A percentile compares a stretch with the other conserved stretches of the same genome.
These are phyloP conservation scores for Pezicula radicicola DNA, from an alignment of 2,329 filamentous ascomycete genomes.

Conservation along the genomic window DNA sequence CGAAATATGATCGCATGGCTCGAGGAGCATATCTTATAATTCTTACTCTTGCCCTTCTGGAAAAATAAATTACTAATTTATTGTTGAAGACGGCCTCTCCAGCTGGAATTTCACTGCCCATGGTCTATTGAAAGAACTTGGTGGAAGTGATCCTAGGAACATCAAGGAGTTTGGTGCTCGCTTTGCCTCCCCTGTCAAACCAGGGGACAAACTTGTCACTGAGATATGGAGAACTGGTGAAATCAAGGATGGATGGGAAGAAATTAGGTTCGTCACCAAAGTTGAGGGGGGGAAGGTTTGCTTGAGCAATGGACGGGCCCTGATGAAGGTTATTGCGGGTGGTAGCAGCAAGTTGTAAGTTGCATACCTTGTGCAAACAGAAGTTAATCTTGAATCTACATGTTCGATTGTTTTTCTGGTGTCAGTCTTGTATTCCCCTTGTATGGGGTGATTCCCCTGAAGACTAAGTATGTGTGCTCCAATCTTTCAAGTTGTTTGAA, in stretches of 20 bases:
- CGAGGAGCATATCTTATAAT: too few relatives aligned
- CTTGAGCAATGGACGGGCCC: constrained; percentile 79
- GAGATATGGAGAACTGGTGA: constrained; percentile 79
- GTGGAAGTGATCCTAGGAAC: constrained; percentile 74
- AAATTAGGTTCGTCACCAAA: constrained; percentile 75
- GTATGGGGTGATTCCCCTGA: too few relatives aligned
- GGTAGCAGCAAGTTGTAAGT: constrained; percentile 19
- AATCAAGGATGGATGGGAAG: constrained; percentile 68
- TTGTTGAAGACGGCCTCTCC: constrained; percentile 63
- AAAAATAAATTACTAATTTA: too few relatives aligned
- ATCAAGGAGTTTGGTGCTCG: constrained; percentile 86
- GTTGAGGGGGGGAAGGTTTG: constrained; percentile 81
- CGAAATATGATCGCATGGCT: too few relatives aligned
- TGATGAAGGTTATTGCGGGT: constrained; percentile 46
- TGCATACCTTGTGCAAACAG: too few relatives aligned
- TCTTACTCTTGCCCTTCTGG: too few relatives aligned
- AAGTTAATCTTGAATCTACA: too few relatives aligned
- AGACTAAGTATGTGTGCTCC: too few relatives aligned
- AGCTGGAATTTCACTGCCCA: constrained; percentile 81
- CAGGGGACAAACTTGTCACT: constrained; percentile 77
- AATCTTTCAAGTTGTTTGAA: too few relatives aligned
- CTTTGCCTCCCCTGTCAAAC: constrained; percentile 81
- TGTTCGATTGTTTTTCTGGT: too few relatives aligned
- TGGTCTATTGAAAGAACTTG: constrained; percentile 68
- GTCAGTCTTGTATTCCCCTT: too few relatives aligned